Evolutionary conservation across 2,329 filamentous ascomycete genomes (phyloP).

Genomic region (Dactylellina cionopaga): DNA sequence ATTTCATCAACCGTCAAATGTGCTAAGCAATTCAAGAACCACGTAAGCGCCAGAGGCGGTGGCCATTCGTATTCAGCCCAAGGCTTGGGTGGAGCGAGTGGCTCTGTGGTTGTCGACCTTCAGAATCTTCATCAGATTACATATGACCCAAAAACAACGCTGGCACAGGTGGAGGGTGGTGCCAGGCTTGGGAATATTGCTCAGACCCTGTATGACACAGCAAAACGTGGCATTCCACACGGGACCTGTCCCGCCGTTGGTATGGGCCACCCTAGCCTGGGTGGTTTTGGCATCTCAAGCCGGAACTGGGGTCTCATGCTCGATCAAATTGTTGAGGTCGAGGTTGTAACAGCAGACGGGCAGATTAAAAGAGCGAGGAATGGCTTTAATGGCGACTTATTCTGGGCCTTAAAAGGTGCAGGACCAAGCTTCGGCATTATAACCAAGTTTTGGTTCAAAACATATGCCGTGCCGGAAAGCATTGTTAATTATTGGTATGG

Average conservation of each 20-base stretch:
- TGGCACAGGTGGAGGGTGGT: conserved; percentile 65
- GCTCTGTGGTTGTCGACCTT: conserved; percentile 64
- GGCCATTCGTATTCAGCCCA: conserved; percentile 71
- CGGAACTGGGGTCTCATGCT: conserved; percentile 66
- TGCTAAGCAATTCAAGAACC: conserved; percentile 64
- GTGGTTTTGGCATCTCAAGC: conserved; percentile 61
- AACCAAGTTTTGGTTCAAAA: conserved; percentile 61
- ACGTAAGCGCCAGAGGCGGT: conserved; percentile 71
- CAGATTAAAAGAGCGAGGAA: conserved; percentile 50
- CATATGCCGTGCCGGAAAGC: conserved; percentile 59
- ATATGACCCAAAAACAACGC: conserved; percentile 61
- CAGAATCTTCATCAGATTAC: conserved; percentile 63
- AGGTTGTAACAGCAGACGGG: conserved; percentile 62
- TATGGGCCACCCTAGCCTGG: conserved; percentile 60
- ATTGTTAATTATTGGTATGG: conserved; percentile 58
- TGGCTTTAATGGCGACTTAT: conserved; percentile 61
- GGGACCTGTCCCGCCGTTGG: conserved; percentile 58
- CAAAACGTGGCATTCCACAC: conserved; percentile 57
- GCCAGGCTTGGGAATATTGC: conserved; percentile 64
- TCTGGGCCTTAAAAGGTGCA: conserved; percentile 62
- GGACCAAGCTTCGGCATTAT: conserved; percentile 62
- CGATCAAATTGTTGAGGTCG: conserved; percentile 65
- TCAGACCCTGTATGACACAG: conserved; percentile 58
- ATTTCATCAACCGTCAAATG: conserved; percentile 70
- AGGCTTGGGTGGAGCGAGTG: conserved; percentile 64